phyloP scores from a whole-genome alignment of 2,329 filamentous ascomycete genomes.

The Chaetomium sp. region DNA sequence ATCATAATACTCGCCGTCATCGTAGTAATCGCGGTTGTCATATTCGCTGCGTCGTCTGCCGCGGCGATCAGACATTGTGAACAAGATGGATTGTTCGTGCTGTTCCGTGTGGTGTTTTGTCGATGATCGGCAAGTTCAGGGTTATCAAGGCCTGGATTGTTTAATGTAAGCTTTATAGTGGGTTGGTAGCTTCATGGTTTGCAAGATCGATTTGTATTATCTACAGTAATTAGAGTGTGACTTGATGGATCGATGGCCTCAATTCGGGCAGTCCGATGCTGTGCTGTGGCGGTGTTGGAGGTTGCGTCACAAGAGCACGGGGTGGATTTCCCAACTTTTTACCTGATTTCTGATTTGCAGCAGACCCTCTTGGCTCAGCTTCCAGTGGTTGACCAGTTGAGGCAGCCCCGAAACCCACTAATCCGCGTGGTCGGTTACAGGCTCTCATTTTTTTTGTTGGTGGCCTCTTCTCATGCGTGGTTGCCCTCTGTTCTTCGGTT shows the following conservation, averaged over 20 bases:
- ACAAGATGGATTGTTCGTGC: not conserved
- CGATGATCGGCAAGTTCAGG: not conserved
- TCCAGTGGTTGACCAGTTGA: not conserved
- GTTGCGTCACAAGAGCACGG: constrained; percentile 11
- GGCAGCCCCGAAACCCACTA: not conserved
- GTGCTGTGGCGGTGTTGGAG: not conserved
- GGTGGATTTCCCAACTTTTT: not conserved
- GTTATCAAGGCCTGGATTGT: not conserved
- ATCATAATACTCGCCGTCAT: not conserved
- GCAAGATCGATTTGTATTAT: not conserved
- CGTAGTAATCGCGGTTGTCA: constrained; percentile 2
- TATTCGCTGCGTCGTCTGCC: constrained; percentile 2
- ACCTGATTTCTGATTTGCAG: not conserved
- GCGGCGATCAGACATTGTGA: constrained; percentile 19
- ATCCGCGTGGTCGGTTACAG: not conserved
- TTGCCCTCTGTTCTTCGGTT: not conserved
- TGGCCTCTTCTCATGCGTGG: not conserved
- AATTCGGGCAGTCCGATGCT: not conserved
- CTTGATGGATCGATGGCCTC: not conserved
- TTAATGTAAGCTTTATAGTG: not conserved
- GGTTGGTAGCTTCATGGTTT: not conserved
- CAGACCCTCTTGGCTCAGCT: not conserved
- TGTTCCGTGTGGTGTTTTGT: not conserved
- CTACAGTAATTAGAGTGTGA: not conserved
- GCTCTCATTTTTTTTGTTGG: not conserved